Conservation (phyloP, 306 rosid species). For the Rosa chinensis region DNA sequence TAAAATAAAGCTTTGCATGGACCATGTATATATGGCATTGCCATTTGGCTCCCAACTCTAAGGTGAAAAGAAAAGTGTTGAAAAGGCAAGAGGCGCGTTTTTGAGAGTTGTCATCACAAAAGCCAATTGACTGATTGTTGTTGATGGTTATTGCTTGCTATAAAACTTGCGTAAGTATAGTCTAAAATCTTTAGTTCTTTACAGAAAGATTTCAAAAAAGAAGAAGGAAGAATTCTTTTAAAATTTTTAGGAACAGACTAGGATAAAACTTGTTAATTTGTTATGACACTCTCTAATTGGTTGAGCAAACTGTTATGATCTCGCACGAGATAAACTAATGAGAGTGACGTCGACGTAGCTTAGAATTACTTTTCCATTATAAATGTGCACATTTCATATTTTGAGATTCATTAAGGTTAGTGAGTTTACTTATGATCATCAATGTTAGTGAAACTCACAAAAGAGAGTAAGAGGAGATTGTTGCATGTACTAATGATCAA, state of each 20-base stretch:
- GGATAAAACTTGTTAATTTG: neutral
- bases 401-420: neutral
- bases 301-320: neutral
- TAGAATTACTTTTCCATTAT: neutral
- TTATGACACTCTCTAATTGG: neutral
- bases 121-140: slow-evolving; percentile 1
- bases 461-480: too few relatives aligned
- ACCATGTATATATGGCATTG: slow-evolving; percentile 17
- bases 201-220: too few relatives aligned
- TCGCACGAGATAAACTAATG: too few relatives aligned
- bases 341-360: too few relatives aligned
- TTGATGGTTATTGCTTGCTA: neutral
- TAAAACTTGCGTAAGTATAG: neutral
- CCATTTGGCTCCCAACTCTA: slow-evolving; percentile 23
- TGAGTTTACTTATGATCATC: neutral
- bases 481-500: too few relatives aligned
- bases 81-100: slow-evolving; percentile 42
- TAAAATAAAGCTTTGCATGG: neutral
- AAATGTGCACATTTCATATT: neutral
- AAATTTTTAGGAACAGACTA: neutral
- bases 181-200: neutral
- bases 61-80: slow-evolving; percentile 11
- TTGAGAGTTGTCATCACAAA: neutral
- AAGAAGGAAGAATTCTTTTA: too few relatives aligned
- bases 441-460: too few relatives aligned